Evolutionary conservation across 495 filamentous ascomycete genomes (phyloP), one percentile per base, ranked within the genome.

Genomic region (Recurvomyces mirabilis): DNA sequence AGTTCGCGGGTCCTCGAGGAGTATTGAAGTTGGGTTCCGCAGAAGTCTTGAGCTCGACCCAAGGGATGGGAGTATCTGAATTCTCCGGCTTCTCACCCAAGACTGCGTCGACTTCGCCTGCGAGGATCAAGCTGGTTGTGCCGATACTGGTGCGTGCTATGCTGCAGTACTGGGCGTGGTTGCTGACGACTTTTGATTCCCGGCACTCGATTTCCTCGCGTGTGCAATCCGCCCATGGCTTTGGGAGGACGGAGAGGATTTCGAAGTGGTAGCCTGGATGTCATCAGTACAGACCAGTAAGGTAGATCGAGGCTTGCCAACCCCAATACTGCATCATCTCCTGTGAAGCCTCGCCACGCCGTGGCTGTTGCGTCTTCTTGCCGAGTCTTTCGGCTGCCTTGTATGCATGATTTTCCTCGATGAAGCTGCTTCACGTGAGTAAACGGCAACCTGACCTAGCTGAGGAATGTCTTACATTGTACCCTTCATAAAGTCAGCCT

Each of bases 31-130:
- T 64, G 25, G 83, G 79, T 44, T 81, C 76, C n/a, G 76, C 79
- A 1, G 75, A 74, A 0, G 91, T 96, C 60, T 99, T 99, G 37
- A 99, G 70, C 61, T 99, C 91, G 13, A 99, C 79, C 80, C 88
- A 99, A 48, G 89, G 79, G 41, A 84, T 82, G 1, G 82, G 78
- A 4, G 69, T 68, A 26, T 77, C 75, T 38, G 71, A 72, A 23
- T 73, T 64, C 0, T 55, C 61, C 0, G 87, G 84, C 57, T 87
- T 89, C 43, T 66, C 70, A 56, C 91, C 87, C 85, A 87, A 89
- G 14, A 93, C 83, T 1, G 84, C 85, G 65, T 99, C 91, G 9
- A 99, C 89, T 61, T 99, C 91, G 6, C 91, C 91, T n/a, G 87
- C 91, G 2, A 98, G 65, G 25, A 93, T 66, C 47, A 96, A 55